Base-by-base conservation (phyloP, 2,329 filamentous ascomycete genomes). In the Byssochlamys sp. region DNA sequence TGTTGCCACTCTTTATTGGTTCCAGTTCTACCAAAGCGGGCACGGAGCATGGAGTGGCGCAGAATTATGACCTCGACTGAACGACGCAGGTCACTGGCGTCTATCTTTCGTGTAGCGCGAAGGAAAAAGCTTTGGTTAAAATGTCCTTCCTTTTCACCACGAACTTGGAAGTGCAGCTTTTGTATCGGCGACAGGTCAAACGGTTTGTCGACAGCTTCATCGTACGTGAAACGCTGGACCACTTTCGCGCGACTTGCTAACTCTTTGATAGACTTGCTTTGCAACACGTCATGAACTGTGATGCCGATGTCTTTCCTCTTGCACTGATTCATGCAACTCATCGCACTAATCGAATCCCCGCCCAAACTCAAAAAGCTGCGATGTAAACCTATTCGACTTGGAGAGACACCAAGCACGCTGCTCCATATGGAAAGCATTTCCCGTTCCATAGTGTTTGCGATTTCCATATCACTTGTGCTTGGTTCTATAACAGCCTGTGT, bases 291-390 rank as follows among this genome's bases (percentile, higher is more conserved):
- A 60, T 79, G 77, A 10, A 80, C 77, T 10, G 72, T 77, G 26
- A 80, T 65, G 11, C 73, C 71, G 58, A 80, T 67, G 1, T 75
- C 76, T 35, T 69, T 66, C 62, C 77, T 78, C 53, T 77, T 77
- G 59, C 75, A 79, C 35, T 76, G 69, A 2, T 74, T 74, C 58
- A 78, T 72, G 45, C 78, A 77, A 53, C 77, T 77, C 74, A 80
- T 80, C 0, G 78, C 77, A 48, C 77, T 77, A 56, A 80, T 79
- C 0, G 77, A 79, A 57, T 80, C 78, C 55, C 78, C 78, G 33
- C 77, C 77, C 1, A 79, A 61, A 10, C 70, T 74, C 3, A 80
- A 61, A 59, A 80, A 80, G 49, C 71, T 70, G 52, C 72, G 65
- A 19, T 69, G 61, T 35, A 72, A 27, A 28, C 66, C 66, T n/a